Evolutionary conservation across 1,284 basidiomycete species (phyloP), one percentile per base, ranked within the genome.

Genomic region (Ceratobasidium sp.): DNA sequence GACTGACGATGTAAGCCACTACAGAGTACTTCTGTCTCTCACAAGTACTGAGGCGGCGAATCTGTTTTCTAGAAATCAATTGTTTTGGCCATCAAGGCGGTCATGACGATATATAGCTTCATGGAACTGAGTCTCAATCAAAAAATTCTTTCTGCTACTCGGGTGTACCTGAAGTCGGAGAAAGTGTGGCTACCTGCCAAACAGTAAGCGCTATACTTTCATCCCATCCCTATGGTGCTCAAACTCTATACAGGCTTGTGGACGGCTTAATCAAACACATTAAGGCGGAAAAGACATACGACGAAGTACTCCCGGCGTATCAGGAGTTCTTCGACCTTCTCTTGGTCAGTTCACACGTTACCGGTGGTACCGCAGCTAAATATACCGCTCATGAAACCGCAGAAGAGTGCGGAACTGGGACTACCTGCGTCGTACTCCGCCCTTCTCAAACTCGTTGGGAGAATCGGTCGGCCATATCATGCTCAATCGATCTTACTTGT

Each of bases 51-150:
- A 33, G 33, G 33, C 33, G 33, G 33, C 33, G 33, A 33, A 33
- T 33, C 33, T 33, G 33, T 33, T 33, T 33, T 33, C 64, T 28
- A 67, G 68, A 7, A 70, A 42, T 70, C 53, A 58, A 26, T 13
- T 20, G 23, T 44, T 12, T 44, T 70, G 33, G 68, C 61, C 15
- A 75, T 53, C 49, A 66, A 75, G 66, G 63, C 44, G 18, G 28
- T 61, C 2, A 75, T 75, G 72, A 63, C 49, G 40, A 20, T 75
- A 13, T 64, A 75, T 23, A 61, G 72, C 10, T 46, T 64, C 46
- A 66, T 63, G 61, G n/a, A 75, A 26, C 3, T 75, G 4, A 28
- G 61, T 9, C 7, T 20, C 13, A 61, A 39, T 6, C 51, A 56
- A 23, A 42, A n/a, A 20, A n/a, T 56, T 15, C 23, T n/a, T 3